Conservation (phyloP, 345 rosid genomes). For the Pseudoturritis turrita region DNA sequence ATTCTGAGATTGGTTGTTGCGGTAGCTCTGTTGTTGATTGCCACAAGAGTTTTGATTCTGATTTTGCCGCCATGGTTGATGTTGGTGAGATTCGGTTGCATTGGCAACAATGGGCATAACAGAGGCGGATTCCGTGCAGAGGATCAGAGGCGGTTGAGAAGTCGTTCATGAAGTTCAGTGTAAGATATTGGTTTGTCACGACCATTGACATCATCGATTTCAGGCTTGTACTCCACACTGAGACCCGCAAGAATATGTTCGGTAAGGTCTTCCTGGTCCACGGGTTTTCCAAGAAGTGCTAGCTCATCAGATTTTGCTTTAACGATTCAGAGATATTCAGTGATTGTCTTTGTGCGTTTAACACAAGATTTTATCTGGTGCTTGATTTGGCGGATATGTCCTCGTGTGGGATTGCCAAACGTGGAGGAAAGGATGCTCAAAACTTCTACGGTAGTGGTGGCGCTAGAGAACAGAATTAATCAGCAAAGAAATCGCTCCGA, state of each 20-base stretch:
- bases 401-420: neutral
- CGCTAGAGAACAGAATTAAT: neutral
- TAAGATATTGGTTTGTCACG: no score
- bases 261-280: neutral
- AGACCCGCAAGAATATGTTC: neutral
- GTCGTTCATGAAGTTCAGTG: neutral
- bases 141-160: neutral
- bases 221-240: neutral
- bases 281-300: neutral
- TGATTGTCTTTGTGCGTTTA: neutral
- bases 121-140: neutral
- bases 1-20: no score
- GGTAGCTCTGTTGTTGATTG: no score
- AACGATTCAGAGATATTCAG: neutral
- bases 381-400: neutral
- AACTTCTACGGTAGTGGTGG: neutral
- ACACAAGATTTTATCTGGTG: neutral
- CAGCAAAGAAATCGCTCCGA: neutral
- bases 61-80: no score
- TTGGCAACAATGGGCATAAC: neutral
- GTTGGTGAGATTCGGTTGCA: neutral
- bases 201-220: neutral
- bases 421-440: neutral
- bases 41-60: no score
- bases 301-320: neutral